Conservation (phyloP, 2,329 filamentous ascomycete genomes). For the Stenocarpella maydis region DNA sequence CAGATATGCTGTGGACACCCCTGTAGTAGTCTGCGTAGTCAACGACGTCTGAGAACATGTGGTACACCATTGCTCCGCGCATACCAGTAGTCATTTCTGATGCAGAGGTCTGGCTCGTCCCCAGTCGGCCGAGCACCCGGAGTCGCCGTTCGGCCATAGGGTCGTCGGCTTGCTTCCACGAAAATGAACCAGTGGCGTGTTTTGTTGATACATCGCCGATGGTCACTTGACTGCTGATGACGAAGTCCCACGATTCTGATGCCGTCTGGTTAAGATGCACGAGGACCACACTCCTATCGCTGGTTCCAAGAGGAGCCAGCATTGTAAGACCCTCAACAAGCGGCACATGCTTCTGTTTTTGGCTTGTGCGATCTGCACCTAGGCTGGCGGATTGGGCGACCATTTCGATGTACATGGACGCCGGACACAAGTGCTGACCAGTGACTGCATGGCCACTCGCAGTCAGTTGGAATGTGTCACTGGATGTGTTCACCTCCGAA, state of each 20-base stretch:
- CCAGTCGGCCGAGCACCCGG: constrained; percentile 5
- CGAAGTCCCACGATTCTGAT: not conserved
- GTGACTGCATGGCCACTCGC: constrained; percentile 40
- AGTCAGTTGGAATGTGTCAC: constrained; percentile 36
- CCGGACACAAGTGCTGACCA: constrained; percentile 40
- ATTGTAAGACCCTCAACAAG: not conserved
- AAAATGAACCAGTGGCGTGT: constrained; percentile 9
- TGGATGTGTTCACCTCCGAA: constrained; percentile 34
- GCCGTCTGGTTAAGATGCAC: not conserved
- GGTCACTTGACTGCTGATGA: not conserved
- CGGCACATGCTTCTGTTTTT: not conserved
- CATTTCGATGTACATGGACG: constrained; percentile 43
- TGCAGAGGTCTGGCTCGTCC: not conserved
- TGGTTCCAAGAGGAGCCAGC: not conserved
- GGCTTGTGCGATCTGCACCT: not conserved
- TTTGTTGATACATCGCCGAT: not conserved
- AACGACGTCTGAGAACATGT: constrained; percentile 30
- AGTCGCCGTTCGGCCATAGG: not conserved
- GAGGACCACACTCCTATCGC: not conserved
- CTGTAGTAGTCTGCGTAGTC: constrained; percentile 35
- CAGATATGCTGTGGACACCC: constrained; percentile 31
- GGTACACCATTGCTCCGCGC: constrained; percentile 51
- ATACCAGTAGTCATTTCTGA: constrained; percentile 39
- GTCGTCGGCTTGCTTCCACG: not conserved
- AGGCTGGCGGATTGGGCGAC: constrained; percentile 35